Evolutionary conservation across 192 early-diverging fungal genomes (phyloP), one percentile per base, ranked within the genome.

Genomic region (Coemansia erecta): DNA sequence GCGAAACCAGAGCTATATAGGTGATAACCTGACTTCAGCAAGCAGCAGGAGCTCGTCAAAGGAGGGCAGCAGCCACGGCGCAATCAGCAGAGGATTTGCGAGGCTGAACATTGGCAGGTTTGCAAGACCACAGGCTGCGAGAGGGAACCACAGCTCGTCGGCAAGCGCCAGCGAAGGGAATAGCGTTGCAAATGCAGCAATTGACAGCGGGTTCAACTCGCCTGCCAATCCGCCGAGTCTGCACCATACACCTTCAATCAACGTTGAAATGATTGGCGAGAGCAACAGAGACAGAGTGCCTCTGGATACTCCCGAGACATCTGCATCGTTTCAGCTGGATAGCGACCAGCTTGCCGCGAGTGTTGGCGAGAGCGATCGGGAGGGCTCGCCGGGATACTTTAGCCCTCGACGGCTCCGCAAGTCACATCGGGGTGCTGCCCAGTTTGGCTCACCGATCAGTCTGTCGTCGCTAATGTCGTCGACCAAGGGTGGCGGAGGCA

Each of bases 41-140:
- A 58, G 41, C 49, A 55, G 63, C 23, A 63, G 65, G 46, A 19
- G 21, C 51, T 19, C 17, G 1, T 61, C 63, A 28, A 39, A 59
- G 10, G 60, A 58, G 31, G 50, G 59, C 18, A 65, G 55, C 21
- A 70, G 48, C 24, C 31, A 2, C 8, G 51, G 51, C 11, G 28
- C 35, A 8, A 39, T 33, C 4, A 52, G 70, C 58, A 63, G 57
- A 8, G 64, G 68, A 9, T 64, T 71, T 51, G 61, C 61, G 2
- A 24, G 53, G 6, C 44, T 77, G 15, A 71, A 77, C 19, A 68
- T 77, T 13, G 37, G 64, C n/a, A 44, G 58, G 17, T 31, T 71
- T 2, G 24, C 53, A 0, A 60, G 68, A 3, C 43, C 69, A 6
- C 64, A 61, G 13, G 23, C 58, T 31, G 23, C 58, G 1, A 35